Evolutionary conservation across 495 filamentous ascomycete genomes (phyloP), one percentile per base, ranked within the genome.

Genomic region (Pyronema omphalodes): DNA sequence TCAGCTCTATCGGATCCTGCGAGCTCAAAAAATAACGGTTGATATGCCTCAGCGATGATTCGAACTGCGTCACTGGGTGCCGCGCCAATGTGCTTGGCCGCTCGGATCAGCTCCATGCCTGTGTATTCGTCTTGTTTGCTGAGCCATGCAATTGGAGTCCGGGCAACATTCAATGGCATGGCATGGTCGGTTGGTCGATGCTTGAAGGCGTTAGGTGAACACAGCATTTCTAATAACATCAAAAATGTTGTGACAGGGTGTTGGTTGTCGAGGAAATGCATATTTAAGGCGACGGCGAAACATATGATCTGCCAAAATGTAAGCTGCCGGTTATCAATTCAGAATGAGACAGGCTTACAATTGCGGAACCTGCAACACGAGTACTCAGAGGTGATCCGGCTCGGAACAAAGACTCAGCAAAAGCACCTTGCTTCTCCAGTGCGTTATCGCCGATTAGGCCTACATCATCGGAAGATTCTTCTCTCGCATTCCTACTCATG

Each of bases 81-180:
- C 7, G 81, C 70, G 18, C 72, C 69, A 60, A 86, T 82, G 12
- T 84, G 70, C 53, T 80, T 85, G 57, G 84, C 71, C 7, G 81
- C 70, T 19, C 72, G 70, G 61, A 86, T 82, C 11, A 85, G 70
- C 57, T 86, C 82, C 49, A 73, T 74, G 7, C 80, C 81, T 0
- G 82, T 85, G 55, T 83, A 75, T 58, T 83, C 78, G 55, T 85
- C 82, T 67, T 86, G 82, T 56, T 84, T 71, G 14, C 73, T 70
- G 36, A 86, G 69, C 82, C 82, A 86, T 19, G 80, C 76, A 7
- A 74, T 76, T 6, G 81, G 81, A 37, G 78, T 80, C 40, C 82
- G 69, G 7, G 79, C 79, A 58, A 82, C 79, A 56, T 85, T 76
- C 53, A 84, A 73, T 43, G 63, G 63, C 59, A 65, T 60, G n/a